Conservation (phyloP, 2,329 filamentous ascomycete genomes). For the Xylaria sp. region DNA sequence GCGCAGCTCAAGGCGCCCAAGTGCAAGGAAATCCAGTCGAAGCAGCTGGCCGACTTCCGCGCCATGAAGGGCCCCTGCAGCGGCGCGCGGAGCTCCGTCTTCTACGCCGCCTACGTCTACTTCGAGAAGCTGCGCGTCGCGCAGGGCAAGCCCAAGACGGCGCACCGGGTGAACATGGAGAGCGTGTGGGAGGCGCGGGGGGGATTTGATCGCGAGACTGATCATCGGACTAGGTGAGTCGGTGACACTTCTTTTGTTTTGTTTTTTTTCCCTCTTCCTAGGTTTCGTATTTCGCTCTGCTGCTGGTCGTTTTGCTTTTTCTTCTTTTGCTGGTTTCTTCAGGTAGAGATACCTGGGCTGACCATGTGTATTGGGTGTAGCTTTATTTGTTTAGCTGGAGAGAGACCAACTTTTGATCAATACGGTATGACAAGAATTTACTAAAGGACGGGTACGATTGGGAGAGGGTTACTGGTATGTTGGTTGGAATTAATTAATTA, state of each 20-base stretch:
- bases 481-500: background rate
- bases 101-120: conserved; percentile 67
- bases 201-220: conserved; percentile 11
- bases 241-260: background rate
- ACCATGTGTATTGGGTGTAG: background rate
- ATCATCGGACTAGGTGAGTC: conserved; percentile 29
- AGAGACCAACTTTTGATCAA: conserved; percentile 5
- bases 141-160: conserved; percentile 63
- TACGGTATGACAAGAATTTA: conserved; percentile 4
- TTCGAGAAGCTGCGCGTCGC: conserved; percentile 69
- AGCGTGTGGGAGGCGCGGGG: conserved; percentile 36
- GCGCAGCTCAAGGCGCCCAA: conserved; percentile 51
- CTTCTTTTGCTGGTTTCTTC: background rate
- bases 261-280: background rate
- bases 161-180: conserved; percentile 63
- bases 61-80: conserved; percentile 58
- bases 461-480: background rate
- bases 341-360: background rate
- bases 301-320: background rate
- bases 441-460: background rate
- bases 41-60: conserved; percentile 61
- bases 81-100: conserved; percentile 60
- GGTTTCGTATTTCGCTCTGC: no score
- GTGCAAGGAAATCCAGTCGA: conserved; percentile 48
- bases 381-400: background rate